These are phyloP conservation scores for Rhizoclosmatium globosum DNA, from an alignment of 192 early-diverging fungal species.

Conservation along the genomic window DNA sequence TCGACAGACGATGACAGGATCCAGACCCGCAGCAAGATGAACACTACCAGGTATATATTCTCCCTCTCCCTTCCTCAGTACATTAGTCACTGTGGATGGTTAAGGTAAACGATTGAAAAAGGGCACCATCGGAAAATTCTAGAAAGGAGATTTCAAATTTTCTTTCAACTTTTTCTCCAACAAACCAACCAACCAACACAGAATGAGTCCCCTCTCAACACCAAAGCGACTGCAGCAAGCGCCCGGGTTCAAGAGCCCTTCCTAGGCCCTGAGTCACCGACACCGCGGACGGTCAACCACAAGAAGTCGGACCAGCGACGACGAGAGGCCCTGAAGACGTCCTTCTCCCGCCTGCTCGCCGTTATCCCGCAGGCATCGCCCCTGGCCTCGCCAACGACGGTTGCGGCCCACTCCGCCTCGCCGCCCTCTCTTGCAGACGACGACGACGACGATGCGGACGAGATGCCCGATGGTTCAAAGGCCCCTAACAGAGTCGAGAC, in stretches of 20 bases:
- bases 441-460: slow-evolving; percentile 9
- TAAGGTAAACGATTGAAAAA: too few relatives aligned
- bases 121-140: neutral
- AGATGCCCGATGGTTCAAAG: neutral
- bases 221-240: neutral
- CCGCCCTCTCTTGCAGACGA: neutral
- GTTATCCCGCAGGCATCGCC: slow-evolving; percentile 15
- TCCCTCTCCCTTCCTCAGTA: too few relatives aligned
- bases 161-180: neutral
- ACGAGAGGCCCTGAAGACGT: slow-evolving; percentile 22
- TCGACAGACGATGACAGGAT: too few relatives aligned
- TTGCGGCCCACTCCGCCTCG: neutral
- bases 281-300: slow-evolving; percentile 10
- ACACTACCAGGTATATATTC: too few relatives aligned
- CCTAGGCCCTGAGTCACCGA: neutral
- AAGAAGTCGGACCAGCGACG: slow-evolving; percentile 24
- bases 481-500: slow-evolving; percentile 12
- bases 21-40: too few relatives aligned
- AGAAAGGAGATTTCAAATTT: neutral
- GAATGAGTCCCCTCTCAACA: neutral
- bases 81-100: too few relatives aligned
- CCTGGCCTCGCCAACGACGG: neutral
- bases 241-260: neutral
- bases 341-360: slow-evolving; percentile 1
- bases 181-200: neutral